Conservation (phyloP, 2,329 filamentous ascomycete species). For the Aspergillus piperis region DNA sequence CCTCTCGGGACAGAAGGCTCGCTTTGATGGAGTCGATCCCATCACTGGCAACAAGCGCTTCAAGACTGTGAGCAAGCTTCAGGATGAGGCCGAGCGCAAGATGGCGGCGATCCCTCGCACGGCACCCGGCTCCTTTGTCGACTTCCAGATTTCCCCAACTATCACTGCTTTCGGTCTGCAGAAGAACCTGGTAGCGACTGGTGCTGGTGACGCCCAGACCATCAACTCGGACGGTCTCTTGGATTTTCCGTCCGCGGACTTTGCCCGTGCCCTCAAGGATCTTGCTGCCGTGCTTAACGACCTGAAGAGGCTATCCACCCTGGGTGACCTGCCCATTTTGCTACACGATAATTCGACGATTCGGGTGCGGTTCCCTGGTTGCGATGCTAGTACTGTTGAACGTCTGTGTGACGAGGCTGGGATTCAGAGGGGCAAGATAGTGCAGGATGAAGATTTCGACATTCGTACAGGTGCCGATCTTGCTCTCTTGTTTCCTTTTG, state of each 20-base stretch:
- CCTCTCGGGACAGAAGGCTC: conserved; percentile 84
- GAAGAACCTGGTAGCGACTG: conserved; percentile 28
- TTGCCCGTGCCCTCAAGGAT: conserved; percentile 82
- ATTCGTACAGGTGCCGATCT: conserved; percentile 66
- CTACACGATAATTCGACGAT: conserved; percentile 68
- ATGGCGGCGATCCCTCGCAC: conserved; percentile 57
- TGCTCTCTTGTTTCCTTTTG: conserved; percentile 83
- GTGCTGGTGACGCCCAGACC: conserved; percentile 54
- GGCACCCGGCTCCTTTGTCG: conserved; percentile 76
- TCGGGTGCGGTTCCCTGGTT: conserved; percentile 85
- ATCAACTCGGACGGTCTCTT: conserved; percentile 83
- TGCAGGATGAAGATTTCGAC: conserved; percentile 77
- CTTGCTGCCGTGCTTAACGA: conserved; percentile 78
- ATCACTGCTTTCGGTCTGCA: conserved; percentile 73
- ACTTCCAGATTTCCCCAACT: conserved; percentile 85
- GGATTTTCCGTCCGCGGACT: conserved; percentile 82
- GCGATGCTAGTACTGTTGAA: conserved; percentile 80
- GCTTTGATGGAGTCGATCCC: conserved; percentile 75
- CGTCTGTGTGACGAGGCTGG: conserved; percentile 81
- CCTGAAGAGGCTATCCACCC: conserved; percentile 69
- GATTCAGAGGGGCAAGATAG: conserved; percentile 75
- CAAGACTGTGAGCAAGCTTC: conserved; percentile 71
- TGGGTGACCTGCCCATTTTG: conserved; percentile 82
- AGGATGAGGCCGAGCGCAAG: conserved; percentile 71
- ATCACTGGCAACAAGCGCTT: conserved; percentile 74